Base-by-base conservation (phyloP, 2,329 filamentous ascomycete genomes). In the Fusarium chlamydosporum region DNA sequence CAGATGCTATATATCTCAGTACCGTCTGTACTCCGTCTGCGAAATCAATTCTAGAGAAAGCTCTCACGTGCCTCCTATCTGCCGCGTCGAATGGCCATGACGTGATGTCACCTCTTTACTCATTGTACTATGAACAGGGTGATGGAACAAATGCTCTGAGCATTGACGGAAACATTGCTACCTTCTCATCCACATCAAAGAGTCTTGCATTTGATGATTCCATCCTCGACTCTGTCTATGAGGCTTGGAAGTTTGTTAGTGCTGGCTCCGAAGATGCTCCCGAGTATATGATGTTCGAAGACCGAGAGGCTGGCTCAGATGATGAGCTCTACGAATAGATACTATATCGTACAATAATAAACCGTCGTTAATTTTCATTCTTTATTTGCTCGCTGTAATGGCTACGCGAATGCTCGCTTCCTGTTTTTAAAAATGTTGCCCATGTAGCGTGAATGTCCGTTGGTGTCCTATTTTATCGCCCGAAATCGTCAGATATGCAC, bases 281-380 rank as follows among this genome's bases (percentile, higher is more conserved):
- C 11, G 79, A 86, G 43, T 97, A 96, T 73, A 89, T 97, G 86
- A 82, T 86, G 20, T 97, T 97, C 76, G 86, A 90, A 48, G 92
- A 96, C 62, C 86, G 93, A 26, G 90, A 94, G 75, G 85, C 83
- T 15, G 81, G 80, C 61, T 86, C 86, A 33, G 88, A 92, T 56
- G 85, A 88, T 37, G 84, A 87, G 56, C 77, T 82, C 48, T 86
- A 85, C 66, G 81, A 87, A 52, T 75, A 71, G 53, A 68, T 53
- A 57, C 5, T 23, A 23, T 23, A 67, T 15, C 15, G 23, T 13
- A 34, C 16, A 45, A 59, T 55, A 53, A 56, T 53, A 31, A 58
- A 40, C 29, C 38, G 51, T 12, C 31, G 48, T 43, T 47, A 27
- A 61, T 46, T 33, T 55, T 40, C 52, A 29, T 35, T 3, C 35